Conservation (phyloP, 257 asterid species). For the Apocynum venetum region DNA sequence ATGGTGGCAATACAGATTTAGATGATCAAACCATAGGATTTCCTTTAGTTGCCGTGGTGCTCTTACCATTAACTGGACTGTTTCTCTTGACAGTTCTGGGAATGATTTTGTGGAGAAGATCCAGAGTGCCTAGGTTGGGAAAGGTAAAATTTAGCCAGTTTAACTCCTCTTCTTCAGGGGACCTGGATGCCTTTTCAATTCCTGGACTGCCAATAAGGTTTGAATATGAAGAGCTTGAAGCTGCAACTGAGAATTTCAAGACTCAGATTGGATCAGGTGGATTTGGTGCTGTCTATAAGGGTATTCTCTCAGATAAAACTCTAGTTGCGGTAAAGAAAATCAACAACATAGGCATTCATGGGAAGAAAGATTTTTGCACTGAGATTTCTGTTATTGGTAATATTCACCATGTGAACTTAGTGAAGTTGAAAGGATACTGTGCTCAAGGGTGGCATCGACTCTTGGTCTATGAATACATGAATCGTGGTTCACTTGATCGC, state of each 20-base stretch:
- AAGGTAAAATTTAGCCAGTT: conserved; percentile 15
- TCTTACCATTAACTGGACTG: conserved; percentile 48
- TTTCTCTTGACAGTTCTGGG: conserved; percentile 36
- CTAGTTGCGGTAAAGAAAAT: conserved; percentile 66
- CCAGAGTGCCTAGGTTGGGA: conserved; percentile 4
- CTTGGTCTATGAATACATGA: conserved; percentile 79
- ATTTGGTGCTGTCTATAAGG: conserved; percentile 65
- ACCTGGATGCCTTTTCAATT: conserved; percentile 40
- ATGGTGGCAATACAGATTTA: conserved; percentile 8
- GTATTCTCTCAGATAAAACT: conserved; percentile 45
- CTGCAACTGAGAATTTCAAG: conserved; percentile 56
- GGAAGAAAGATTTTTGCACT: conserved; percentile 62
- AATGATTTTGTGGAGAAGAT: conserved; percentile 35
- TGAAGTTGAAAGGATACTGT: conserved; percentile 62
- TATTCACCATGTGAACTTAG: conserved; percentile 71
- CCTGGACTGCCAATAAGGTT: conserved; percentile 63
- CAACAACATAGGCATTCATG: conserved; percentile 40
- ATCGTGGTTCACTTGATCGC: conserved; percentile 62
- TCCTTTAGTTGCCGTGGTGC: conserved; percentile 42
- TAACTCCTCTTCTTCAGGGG: conserved; percentile 28
- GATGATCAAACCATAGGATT: conserved; percentile 20
- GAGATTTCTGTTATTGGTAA: conserved; percentile 67
- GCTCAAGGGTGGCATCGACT: conserved; percentile 50
- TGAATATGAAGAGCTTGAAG: conserved; percentile 43
- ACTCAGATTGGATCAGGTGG: conserved; percentile 68